These are phyloP conservation scores for Pseudotsuga menziesii DNA, from an alignment of 75 land plant genomes.

Conservation along the genomic window DNA sequence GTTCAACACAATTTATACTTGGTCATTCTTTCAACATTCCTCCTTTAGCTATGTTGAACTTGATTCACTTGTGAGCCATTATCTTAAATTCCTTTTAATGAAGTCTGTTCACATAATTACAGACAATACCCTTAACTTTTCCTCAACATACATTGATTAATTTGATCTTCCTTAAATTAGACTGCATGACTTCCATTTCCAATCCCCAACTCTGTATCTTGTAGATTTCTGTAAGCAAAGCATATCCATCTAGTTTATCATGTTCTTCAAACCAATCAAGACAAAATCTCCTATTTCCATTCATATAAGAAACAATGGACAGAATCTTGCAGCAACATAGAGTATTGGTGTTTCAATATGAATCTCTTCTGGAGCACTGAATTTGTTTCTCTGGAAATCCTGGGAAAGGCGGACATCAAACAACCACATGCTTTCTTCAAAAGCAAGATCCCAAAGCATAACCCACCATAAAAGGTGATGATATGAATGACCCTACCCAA, in stretches of 20 bases:
- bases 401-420: neutral
- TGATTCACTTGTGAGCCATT: too few species aligned
- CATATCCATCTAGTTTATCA: too few species aligned
- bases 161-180: too few species aligned
- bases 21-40: conserved; percentile 1
- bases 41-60: too few species aligned
- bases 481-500: neutral
- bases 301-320: neutral
- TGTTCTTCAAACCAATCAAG: too few species aligned
- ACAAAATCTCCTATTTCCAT: neutral
- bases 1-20: neutral
- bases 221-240: too few species aligned
- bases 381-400: neutral
- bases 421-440: neutral
- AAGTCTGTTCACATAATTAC: too few species aligned
- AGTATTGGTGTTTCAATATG: neutral
- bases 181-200: too few species aligned
- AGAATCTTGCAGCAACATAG: neutral
- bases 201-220: too few species aligned
- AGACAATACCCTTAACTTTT: too few species aligned
- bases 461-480: neutral
- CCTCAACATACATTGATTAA: too few species aligned
- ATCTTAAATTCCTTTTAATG: too few species aligned
- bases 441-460: neutral
- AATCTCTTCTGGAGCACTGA: neutral